A percentile compares a stretch with the other conserved stretches of the same genome.
Conservation (phyloP, 352 stramenopile species). For the Globisporangium echinulatum region DNA sequence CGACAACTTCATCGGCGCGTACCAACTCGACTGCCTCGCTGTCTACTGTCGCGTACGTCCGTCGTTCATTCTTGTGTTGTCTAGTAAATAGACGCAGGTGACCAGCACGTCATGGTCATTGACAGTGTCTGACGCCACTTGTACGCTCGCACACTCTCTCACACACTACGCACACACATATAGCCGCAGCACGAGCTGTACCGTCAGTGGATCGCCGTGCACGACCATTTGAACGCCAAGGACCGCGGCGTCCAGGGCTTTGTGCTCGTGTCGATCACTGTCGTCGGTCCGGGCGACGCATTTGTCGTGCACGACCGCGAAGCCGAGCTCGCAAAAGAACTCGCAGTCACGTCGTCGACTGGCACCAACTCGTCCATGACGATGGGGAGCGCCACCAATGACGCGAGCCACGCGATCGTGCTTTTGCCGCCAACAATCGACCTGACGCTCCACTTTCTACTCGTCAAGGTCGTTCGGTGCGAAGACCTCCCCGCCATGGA, state of each 20-base stretch:
- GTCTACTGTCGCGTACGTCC: slow-evolving; percentile 57
- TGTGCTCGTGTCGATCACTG: slow-evolving; percentile 54
- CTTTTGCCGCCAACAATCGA: slow-evolving; percentile 75
- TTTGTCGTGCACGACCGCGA: slow-evolving; percentile 66
- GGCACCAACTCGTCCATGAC: not conserved
- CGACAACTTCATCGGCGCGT: slow-evolving; percentile 83
- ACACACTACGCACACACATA: not conserved
- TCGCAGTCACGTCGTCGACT: slow-evolving; percentile 12
- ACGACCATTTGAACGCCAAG: slow-evolving; percentile 81
- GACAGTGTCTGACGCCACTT: not conserved
- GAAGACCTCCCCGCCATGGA: slow-evolving; percentile 85
- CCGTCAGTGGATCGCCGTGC: slow-evolving; percentile 86
- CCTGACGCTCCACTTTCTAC: slow-evolving; percentile 68
- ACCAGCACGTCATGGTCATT: not conserved
- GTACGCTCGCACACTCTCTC: too few species aligned
- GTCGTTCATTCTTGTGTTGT: not conserved
- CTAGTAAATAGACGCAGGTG: too few species aligned
- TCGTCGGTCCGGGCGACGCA: slow-evolving; percentile 65
- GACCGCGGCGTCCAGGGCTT: slow-evolving; percentile 84
- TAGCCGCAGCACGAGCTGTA: slow-evolving; percentile 84
- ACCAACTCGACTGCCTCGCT: slow-evolving; percentile 76
- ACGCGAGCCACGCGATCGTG: slow-evolving; percentile 33
- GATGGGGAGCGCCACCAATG: not conserved
- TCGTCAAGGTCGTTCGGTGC: slow-evolving; percentile 69
- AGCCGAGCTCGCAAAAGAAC: slow-evolving; percentile 53